Evolutionary conservation across 192 early-diverging fungal species (phyloP).

Genomic region (Gamsiella multidivaricata): DNA sequence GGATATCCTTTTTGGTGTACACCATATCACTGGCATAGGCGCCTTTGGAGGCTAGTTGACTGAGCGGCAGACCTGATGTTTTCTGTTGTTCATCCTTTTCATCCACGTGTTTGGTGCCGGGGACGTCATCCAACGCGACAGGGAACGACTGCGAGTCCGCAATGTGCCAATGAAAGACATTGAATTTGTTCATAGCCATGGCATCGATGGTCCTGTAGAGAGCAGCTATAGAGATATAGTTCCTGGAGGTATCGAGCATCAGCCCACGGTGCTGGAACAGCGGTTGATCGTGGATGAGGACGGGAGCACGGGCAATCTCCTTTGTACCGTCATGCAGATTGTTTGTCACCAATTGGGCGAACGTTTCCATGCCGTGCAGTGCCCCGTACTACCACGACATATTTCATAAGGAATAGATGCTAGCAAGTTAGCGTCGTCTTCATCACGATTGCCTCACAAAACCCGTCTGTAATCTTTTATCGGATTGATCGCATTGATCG

Average conservation of each 20-base stretch:
- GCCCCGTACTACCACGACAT: slow-evolving; percentile 69
- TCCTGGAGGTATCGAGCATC: slow-evolving; percentile 77
- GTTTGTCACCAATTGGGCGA: slow-evolving; percentile 70
- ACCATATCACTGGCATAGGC: slow-evolving; percentile 72
- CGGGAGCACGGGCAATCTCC: slow-evolving; percentile 23
- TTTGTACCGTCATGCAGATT: slow-evolving; percentile 49
- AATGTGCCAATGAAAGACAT: slow-evolving; percentile 86
- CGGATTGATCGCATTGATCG: neutral
- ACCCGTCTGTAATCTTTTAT: no score
- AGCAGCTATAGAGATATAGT: slow-evolving; percentile 72
- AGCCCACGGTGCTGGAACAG: slow-evolving; percentile 75
- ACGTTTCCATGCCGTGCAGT: slow-evolving; percentile 77
- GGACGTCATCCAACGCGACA: slow-evolving; percentile 58
- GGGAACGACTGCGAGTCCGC: slow-evolving; percentile 81
- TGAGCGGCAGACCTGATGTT: slow-evolving; percentile 60
- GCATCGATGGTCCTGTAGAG: slow-evolving; percentile 79
- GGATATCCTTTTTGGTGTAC: slow-evolving; percentile 82
- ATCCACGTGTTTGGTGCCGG: neutral
- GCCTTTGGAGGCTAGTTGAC: slow-evolving; percentile 68
- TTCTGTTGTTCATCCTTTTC: neutral
- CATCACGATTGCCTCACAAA: no score
- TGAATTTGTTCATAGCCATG: slow-evolving; percentile 86
- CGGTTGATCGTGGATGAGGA: slow-evolving; percentile 70
- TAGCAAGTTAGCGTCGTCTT: no score
- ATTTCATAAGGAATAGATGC: neutral